Base-by-base conservation (phyloP, 176 grass and related monocot genomes). In the Bromus sterilis region DNA sequence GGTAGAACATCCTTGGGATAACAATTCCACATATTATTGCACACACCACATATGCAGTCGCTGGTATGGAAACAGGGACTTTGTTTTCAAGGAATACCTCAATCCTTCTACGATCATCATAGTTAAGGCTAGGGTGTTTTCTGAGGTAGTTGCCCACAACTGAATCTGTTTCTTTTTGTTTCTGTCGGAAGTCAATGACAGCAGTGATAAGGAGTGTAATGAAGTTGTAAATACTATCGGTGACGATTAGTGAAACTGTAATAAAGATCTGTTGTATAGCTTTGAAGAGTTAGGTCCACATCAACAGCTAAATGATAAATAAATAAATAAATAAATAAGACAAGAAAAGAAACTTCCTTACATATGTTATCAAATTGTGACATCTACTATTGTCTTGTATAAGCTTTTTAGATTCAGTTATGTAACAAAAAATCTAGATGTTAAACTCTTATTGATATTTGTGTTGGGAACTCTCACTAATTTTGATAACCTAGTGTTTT, bases 221-320 rank as follows among this genome's bases (percentile, higher is more conserved):
- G 21, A 91, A 94, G 59, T 94, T 87, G 51, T 79, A 91, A 66
- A 87, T 76, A 23, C 92, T 86, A 34, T 94, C 92, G 1, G 76
- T 79, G 13, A 91, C 51, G n/a, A 94, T 89, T 73, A 73, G 26
- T 31, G 69, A 26, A 49, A 73, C 69, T 73, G 69, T 11, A 48
- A 73, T 73, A 48, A 73, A 73, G 8, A 73, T 42, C 69, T 73
- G 41, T 48, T 49, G 26, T 29, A 30, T 20, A 71, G 24, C 49
- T 21, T 53, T 53, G 49, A 53, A 53, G 7, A 53, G 49, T 53
- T 53, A 53, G 18, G 21, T 49, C 49, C 49, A 53, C 20, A 49
- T 49, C 16, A 53, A 21, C 20, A 21, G 0, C 20, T 21, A 20
- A 49, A 49, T 14, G 46, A 36, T 4, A 36, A 36, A 37, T 7